These are phyloP conservation scores for Cutaneotrichosporon cavernicola DNA, from an alignment of 1,284 basidiomycete genomes.

Conservation along the genomic window DNA sequence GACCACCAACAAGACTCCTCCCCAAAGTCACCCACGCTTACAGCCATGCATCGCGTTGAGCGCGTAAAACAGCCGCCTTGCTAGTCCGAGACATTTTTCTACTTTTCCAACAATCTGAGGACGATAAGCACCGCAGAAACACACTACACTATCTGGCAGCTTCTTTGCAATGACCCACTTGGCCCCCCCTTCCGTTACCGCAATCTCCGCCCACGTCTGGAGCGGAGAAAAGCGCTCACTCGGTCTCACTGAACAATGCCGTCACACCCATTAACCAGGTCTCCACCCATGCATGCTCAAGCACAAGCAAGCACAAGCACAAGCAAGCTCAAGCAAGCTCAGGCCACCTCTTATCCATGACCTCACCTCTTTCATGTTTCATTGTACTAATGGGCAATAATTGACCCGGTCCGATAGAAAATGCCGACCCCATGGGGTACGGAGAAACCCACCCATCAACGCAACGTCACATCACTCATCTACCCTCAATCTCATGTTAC, in stretches of 20 bases:
- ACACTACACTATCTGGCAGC: background rate
- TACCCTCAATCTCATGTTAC: background rate
- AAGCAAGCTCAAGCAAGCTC: background rate
- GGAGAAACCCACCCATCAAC: background rate
- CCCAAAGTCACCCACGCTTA: background rate
- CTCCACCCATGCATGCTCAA: background rate
- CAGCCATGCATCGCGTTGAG: too few relatives aligned
- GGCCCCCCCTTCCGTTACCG: background rate
- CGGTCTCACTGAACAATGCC: background rate
- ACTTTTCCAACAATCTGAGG: background rate
- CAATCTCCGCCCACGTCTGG: background rate
- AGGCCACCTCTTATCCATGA: background rate
- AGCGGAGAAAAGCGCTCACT: background rate
- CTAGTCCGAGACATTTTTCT: background rate
- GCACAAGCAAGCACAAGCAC: background rate
- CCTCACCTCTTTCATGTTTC: background rate
- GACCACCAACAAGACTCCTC: background rate
- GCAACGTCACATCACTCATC: slow-evolving; percentile 1
- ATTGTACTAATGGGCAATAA: background rate
- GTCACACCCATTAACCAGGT: background rate
- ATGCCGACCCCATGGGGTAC: slow-evolving; percentile 8
- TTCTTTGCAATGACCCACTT: background rate
- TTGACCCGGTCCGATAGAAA: background rate
- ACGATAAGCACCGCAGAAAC: background rate
- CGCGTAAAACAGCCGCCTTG: too few relatives aligned